A percentile compares a stretch with the other conserved stretches of the same genome.
phyloP scores from a whole-genome alignment of 2,329 filamentous ascomycete species.

The Claviceps humidiphila region DNA sequence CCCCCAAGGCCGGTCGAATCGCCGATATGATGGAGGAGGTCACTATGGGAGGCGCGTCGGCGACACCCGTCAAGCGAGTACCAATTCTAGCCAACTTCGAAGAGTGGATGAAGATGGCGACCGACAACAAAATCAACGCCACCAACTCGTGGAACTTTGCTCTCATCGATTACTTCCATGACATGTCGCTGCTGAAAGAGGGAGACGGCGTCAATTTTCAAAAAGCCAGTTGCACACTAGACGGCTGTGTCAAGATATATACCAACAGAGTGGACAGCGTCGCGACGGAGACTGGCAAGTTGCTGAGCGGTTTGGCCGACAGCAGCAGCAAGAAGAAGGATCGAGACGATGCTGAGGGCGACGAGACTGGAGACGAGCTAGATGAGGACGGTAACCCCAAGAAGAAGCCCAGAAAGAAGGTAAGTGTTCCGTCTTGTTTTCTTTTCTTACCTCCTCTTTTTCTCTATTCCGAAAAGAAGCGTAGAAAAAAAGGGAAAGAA shows the following conservation, averaged over 20 bases:
- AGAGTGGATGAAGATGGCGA: slow-evolving; percentile 99
- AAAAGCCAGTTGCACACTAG: slow-evolving; percentile 91
- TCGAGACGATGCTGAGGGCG: slow-evolving; percentile 52
- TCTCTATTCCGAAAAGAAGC: too few species aligned
- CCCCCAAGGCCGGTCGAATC: slow-evolving; percentile 29
- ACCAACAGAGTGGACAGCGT: slow-evolving; percentile 97
- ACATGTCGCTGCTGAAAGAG: slow-evolving; percentile 94
- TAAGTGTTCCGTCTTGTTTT: slow-evolving; percentile 18
- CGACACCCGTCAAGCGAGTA: slow-evolving; percentile 92
- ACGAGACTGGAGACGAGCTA: slow-evolving; percentile 50
- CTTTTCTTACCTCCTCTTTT: too few species aligned
- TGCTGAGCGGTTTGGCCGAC: slow-evolving; percentile 86
- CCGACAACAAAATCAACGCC: slow-evolving; percentile 98
- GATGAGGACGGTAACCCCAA: slow-evolving; percentile 46
- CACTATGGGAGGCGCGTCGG: slow-evolving; percentile 58
- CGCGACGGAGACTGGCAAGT: slow-evolving; percentile 89
- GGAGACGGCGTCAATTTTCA: slow-evolving; percentile 97
- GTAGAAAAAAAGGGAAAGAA: slow-evolving; percentile 50
- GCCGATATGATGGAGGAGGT: slow-evolving; percentile 41
- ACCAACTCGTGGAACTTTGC: slow-evolving; percentile 99
- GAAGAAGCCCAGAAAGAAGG: slow-evolving; percentile 64
- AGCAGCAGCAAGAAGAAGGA: slow-evolving; percentile 62
- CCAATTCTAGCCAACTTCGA: slow-evolving; percentile 96
- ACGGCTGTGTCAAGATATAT: slow-evolving; percentile 98
- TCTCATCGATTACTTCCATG: slow-evolving; percentile 98